These are phyloP conservation scores for Alternaria ethzedia DNA, from an alignment of 2,329 filamentous ascomycete genomes.

Conservation along the genomic window DNA sequence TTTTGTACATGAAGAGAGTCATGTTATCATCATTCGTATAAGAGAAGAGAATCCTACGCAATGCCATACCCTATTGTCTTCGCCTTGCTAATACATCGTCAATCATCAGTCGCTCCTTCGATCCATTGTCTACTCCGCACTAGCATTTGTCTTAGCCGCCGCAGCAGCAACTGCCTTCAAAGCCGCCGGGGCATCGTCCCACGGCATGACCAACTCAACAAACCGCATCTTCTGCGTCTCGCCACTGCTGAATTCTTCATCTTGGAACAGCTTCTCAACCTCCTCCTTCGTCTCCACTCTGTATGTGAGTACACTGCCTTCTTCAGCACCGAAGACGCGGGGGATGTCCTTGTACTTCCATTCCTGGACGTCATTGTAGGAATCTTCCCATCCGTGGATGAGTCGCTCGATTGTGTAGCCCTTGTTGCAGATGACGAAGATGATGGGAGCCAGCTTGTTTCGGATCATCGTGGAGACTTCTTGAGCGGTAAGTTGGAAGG, in stretches of 20 bases:
- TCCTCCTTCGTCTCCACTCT: conserved; percentile 73
- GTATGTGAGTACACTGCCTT: conserved; percentile 66
- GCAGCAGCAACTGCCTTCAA: conserved; percentile 74
- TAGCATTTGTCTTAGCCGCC: conserved; percentile 69
- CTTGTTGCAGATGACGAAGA: conserved; percentile 87
- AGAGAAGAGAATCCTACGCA: neutral
- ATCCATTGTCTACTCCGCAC: conserved; percentile 15
- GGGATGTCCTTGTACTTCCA: conserved; percentile 78
- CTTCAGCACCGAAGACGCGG: conserved; percentile 68
- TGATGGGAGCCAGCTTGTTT: conserved; percentile 74
- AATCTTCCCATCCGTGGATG: conserved; percentile 81
- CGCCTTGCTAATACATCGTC: neutral
- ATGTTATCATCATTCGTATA: neutral
- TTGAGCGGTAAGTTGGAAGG: conserved; percentile 83
- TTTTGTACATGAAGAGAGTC: neutral
- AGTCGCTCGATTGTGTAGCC: conserved; percentile 89
- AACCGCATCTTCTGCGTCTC: conserved; percentile 64
- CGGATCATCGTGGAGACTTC: conserved; percentile 85
- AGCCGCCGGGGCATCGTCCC: conserved; percentile 75
- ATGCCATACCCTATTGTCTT: neutral
- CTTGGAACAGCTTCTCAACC: conserved; percentile 68
- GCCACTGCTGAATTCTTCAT: conserved; percentile 64
- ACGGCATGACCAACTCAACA: conserved; percentile 82
- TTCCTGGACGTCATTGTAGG: conserved; percentile 79
- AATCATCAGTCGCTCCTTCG: neutral